A percentile compares a stretch with the other conserved stretches of the same genome.
Conservation (phyloP, 306 rosid species). For the Ormosia semicastrata region DNA sequence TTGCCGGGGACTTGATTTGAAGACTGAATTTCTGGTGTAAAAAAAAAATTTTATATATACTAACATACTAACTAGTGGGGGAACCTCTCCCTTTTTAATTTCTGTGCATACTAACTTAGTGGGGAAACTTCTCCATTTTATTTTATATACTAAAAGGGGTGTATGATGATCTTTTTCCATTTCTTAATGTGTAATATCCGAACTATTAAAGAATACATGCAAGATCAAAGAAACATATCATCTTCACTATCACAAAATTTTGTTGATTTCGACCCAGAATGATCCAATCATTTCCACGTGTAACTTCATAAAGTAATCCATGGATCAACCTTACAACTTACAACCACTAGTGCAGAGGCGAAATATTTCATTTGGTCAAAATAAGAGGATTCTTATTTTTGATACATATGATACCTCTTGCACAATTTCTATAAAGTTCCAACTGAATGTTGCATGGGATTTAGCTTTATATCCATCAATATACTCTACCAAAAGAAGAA, state of each 20-base stretch:
- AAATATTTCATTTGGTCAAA: constrained; percentile 1
- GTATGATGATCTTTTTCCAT: too few species aligned
- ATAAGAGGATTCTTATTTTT: constrained; percentile 56
- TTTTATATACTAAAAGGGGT: too few species aligned
- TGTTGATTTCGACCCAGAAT: not conserved
- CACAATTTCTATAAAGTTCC: constrained; percentile 78
- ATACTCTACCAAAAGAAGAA: constrained; percentile 55
- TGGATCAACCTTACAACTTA: too few species aligned
- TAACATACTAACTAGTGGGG: too few species aligned
- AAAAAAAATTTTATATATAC: too few species aligned
- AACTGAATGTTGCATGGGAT: constrained; percentile 81
- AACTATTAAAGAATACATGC: not conserved
- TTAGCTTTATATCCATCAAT: constrained; percentile 85
- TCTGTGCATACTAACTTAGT: too few species aligned
- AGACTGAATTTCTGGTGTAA: too few species aligned
- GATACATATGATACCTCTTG: constrained; percentile 49
- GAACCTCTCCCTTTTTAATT: too few species aligned
- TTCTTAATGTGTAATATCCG: not conserved
- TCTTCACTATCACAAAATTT: not conserved
- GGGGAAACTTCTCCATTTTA: too few species aligned
- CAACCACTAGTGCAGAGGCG: too few species aligned
- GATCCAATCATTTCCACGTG: not conserved
- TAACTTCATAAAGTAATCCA: too few species aligned
- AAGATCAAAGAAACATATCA: not conserved
- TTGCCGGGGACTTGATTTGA: too few species aligned